These are phyloP conservation scores for Dendryphion nanum DNA, from an alignment of 2,329 filamentous ascomycete species.

Conservation along the genomic window DNA sequence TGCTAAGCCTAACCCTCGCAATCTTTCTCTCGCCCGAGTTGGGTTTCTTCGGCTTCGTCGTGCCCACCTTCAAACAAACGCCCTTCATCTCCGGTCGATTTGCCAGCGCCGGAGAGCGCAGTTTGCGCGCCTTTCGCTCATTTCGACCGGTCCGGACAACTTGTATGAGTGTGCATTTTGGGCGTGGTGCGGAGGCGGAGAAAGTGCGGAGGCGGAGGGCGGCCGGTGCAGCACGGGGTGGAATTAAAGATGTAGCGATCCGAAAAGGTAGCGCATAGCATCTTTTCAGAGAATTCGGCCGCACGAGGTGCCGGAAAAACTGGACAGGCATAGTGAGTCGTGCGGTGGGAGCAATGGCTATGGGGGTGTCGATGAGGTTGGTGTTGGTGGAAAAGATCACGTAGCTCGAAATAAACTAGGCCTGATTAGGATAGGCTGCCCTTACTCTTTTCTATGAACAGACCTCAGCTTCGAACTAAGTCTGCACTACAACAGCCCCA, in stretches of 20 bases:
- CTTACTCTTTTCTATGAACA: too few species aligned
- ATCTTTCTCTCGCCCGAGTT: slow-evolving; percentile 98
- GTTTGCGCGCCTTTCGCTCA: slow-evolving; percentile 77
- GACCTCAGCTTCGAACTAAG: too few species aligned
- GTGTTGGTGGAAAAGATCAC: too few species aligned
- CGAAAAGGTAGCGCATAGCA: slow-evolving; percentile 6
- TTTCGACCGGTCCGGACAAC: slow-evolving; percentile 69
- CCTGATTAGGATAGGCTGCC: too few species aligned
- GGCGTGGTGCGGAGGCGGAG: slow-evolving; percentile 37
- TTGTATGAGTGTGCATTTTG: slow-evolving; percentile 51
- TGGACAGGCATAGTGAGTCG: slow-evolving; percentile 37
- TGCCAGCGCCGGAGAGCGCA: slow-evolving; percentile 80
- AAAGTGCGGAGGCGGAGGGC: slow-evolving; percentile 32
- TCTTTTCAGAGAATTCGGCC: slow-evolving; percentile 27
- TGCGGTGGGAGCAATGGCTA: background rate
- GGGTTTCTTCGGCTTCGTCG: slow-evolving; percentile 95
- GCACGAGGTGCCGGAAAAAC: slow-evolving; percentile 39
- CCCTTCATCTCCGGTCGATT: slow-evolving; percentile 84
- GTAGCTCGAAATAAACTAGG: too few species aligned
- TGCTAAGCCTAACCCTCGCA: slow-evolving; percentile 84
- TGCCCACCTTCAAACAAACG: slow-evolving; percentile 91
- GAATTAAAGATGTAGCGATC: slow-evolving; percentile 20
- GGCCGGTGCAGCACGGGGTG: slow-evolving; percentile 9
- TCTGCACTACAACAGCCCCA: too few species aligned
- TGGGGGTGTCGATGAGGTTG: too few species aligned